Evolutionary conservation across 139 green algal species (phyloP).

Genomic region (Chlorella sorokiniana): DNA sequence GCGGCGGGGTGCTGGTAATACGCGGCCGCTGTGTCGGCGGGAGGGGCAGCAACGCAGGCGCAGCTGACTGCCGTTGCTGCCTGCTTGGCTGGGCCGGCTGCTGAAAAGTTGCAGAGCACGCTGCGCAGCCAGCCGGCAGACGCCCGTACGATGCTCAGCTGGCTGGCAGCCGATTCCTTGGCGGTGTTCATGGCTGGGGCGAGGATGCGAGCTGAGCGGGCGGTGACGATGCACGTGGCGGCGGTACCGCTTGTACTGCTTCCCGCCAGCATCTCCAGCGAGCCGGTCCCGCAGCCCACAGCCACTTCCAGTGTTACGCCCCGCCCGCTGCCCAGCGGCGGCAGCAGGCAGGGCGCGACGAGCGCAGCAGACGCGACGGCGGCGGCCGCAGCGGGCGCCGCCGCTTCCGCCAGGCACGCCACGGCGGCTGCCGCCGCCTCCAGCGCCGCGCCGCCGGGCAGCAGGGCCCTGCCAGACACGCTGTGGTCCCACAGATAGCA

Average conservation of each 20-base stretch:
- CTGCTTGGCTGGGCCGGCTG: neutral
- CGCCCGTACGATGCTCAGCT: too few relatives aligned
- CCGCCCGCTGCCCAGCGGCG: neutral
- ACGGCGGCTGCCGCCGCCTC: slow-evolving; percentile 38
- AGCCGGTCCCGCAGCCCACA: neutral
- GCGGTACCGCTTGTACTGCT: neutral
- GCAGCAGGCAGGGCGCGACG: slow-evolving; percentile 21
- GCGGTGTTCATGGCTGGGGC: neutral
- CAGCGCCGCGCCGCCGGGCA: slow-evolving; percentile 64
- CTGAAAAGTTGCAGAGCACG: neutral
- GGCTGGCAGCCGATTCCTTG: neutral
- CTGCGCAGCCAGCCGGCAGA: neutral
- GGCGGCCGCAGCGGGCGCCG: neutral
- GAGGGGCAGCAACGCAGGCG: neutral
- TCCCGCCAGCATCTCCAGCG: neutral
- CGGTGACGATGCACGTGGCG: neutral
- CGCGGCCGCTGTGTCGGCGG: neutral
- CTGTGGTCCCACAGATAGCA: slow-evolving; percentile 63
- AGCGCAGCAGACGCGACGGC: neutral
- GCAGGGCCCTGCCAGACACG: slow-evolving; percentile 44
- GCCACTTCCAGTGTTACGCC: neutral
- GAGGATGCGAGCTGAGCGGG: neutral
- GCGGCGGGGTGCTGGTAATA: slow-evolving; percentile 20
- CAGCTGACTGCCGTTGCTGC: neutral
- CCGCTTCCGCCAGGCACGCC: slow-evolving; percentile 8